Evolutionary conservation across 139 green algal species (phyloP).

Genomic region (Ettlia oleoabundans): DNA sequence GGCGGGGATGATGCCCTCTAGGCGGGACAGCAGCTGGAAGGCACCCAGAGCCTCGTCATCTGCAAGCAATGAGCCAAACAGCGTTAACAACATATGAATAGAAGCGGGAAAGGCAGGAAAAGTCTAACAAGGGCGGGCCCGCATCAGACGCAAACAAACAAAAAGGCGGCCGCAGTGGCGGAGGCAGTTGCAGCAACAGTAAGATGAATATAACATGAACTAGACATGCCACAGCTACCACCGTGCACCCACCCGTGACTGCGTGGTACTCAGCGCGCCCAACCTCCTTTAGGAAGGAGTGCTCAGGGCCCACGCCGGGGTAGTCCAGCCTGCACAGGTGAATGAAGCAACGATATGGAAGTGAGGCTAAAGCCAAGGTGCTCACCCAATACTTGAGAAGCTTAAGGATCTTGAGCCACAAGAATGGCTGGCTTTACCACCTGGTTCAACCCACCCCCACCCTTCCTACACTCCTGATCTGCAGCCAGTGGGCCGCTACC

Average conservation of each 20-base stretch:
- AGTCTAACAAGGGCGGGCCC: background rate
- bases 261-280: conserved; percentile 94
- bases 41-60: conserved; percentile 87
- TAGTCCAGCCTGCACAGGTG: conserved; percentile 90
- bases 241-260: conserved; percentile 69
- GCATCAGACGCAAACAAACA: background rate
- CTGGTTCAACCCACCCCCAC: too few relatives aligned
- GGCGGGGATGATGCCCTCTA: conserved; percentile 99
- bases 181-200: too few relatives aligned
- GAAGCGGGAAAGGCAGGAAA: background rate
- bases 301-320: conserved; percentile 96
- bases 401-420: too few relatives aligned
- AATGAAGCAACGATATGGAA: background rate
- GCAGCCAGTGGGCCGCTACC: too few relatives aligned
- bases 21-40: conserved; percentile 79
- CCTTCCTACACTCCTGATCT: too few relatives aligned
- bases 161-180: too few relatives aligned
- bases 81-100: background rate
- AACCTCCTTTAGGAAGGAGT: conserved; percentile 97
- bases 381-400: too few relatives aligned
- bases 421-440: too few relatives aligned
- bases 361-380: too few relatives aligned
- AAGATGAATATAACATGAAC: too few relatives aligned
- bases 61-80: background rate
- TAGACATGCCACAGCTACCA: background rate